Evolutionary conservation across 805 yeast species (phyloP), one percentile per base, ranked within the genome.

Genomic region (Cyberlindnera bimundalis): DNA sequence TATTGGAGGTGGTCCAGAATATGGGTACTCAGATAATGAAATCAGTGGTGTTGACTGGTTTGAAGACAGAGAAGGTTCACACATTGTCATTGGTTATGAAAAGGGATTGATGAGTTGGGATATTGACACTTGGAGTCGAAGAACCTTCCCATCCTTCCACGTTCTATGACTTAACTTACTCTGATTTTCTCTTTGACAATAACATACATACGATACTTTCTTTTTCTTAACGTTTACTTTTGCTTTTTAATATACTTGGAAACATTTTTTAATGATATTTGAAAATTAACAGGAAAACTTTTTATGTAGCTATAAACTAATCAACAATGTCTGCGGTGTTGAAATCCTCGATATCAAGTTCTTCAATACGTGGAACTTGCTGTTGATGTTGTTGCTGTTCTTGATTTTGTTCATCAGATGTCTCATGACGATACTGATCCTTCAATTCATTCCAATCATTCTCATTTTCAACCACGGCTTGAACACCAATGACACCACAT

Each of bases 401-500:
- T 11, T 40, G 50, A 8, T 32, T 41, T 9, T 40, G 25, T 26
- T 35, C 50, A 13, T 44, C 57, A 17, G 32, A 13, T 31, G 23
- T 17, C n/a, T 40, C 38, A 17, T 42, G 23, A 2, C 39, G 26
- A 42, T 74, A 76, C 43, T 77, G 75, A 41, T 74, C 65, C 34
- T 67, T 64, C 36, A 75, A 65, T 41, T 78, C 73, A 43, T 74
- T 66, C 61, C 84, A 85, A 42, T 85, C 86, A 16, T 74, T 67
- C 56, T 83, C 89, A 57, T 84, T 78, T 50, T 85, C 93, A 39
- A 84, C 62, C 27, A 82, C 64, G 0, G 84, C 95, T 51, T 80
- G 84, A 29, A 91, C 79, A 26, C 91, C 88, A 55, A 91, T 80
- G 24, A 88, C 89, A 10, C 86, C 89, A 55, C 89, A 83, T 54